Conservation (phyloP, 768 basidiomycete genomes). For the Pleurotus ostreatus region DNA sequence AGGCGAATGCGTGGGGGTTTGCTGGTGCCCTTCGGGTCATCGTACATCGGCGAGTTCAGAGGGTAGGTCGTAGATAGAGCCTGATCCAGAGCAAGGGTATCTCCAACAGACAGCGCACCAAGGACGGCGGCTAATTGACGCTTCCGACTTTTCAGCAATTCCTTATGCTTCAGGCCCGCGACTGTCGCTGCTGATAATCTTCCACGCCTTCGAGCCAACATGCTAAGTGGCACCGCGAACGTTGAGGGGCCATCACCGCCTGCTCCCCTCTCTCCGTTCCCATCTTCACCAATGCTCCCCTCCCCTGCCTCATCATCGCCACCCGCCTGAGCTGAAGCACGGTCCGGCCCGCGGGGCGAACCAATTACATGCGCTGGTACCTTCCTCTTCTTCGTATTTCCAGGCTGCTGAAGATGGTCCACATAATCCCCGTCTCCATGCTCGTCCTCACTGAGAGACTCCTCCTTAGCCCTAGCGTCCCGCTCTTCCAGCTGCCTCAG, state of each 20-base stretch:
- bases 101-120: conserved; percentile 60
- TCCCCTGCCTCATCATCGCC: conserved; percentile 15
- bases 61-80: conserved; percentile 56
- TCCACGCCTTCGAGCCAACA: conserved; percentile 15
- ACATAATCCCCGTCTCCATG: conserved; percentile 57
- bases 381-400: conserved; percentile 87
- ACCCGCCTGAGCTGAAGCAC: conserved; percentile 13
- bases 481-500: conserved; percentile 10
- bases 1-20: conserved; percentile 38
- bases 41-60: conserved; percentile 18
- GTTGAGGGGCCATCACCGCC: conserved; percentile 14
- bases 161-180: conserved; percentile 73
- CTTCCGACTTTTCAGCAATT: conserved; percentile 63
- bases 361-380: conserved; percentile 68
- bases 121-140: conserved; percentile 69
- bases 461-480: conserved; percentile 8
- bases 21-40: conserved; percentile 12
- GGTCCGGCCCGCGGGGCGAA: conserved; percentile 42
- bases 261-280: conserved; percentile 16
- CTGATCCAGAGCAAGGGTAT: conserved; percentile 74
- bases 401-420: conserved; percentile 71
- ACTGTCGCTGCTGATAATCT: conserved; percentile 57
- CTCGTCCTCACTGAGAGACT: conserved; percentile 33
- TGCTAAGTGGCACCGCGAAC: conserved; percentile 6
- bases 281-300: conserved; percentile 17